Base-by-base conservation (phyloP, 345 rosid genomes). In the Linum tenue region DNA sequence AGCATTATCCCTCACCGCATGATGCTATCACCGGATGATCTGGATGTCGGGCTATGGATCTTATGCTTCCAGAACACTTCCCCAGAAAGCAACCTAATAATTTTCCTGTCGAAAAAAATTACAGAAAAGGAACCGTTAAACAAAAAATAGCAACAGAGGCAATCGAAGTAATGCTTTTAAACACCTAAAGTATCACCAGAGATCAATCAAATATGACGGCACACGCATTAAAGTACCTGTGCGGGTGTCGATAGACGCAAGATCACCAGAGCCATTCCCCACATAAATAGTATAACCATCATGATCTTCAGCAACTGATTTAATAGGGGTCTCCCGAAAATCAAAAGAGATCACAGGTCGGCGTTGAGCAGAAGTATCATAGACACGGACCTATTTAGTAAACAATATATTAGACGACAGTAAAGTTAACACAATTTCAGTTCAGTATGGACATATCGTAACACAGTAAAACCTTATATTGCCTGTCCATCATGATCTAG, bases 211-310 rank as follows among this genome's bases (percentile, higher is more conserved):
- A 1, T 2, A 38, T 37, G 38, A 14, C 17, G 7, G 31, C 31
- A 0, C 31, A 22, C 31, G 31, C 31, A n/a, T 55, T 71, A 61
- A 64, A 56, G 42, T 75, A 90, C 99, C 99, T 68, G 90, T 90
- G 44, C 95, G 91, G 68, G 86, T 83, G 79, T 90, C 99, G 65
- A 84, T 75, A 7, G 97, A 83, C 72, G 97, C 90, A 59, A 94
- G 96, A 59, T 94, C 99, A 64, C 96, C 99, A 39, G 95, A 84
- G 37, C 95, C 95, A 84, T 83, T 94, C 48, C 97, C 99, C 3
- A 83, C 74, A 76, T 83, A 90, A 56, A 94, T 72, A 37, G 91
- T 88, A 73, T 86, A 72, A 60, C 97, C 94, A 17, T 94, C 97
- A 41, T 73, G 80, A 78, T 90, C 99, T 74, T 83, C 89, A 31